Conservation (phyloP, 129 eudicot species). For the Mikania micrantha region DNA sequence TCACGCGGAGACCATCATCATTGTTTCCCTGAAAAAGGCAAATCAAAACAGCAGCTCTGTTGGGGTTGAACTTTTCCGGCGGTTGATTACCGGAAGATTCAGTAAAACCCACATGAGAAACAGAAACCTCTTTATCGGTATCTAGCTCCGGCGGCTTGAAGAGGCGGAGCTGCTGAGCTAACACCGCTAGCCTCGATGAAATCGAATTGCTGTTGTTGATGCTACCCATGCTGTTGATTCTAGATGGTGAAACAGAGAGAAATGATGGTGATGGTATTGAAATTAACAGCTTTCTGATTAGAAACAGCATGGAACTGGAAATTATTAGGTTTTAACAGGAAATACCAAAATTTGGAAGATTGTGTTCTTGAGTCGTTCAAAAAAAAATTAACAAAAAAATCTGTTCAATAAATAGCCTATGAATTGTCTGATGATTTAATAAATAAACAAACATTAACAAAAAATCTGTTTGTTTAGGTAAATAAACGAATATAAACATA, state of each 20-base stretch:
- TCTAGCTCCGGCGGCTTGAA: slow-evolving; percentile 51
- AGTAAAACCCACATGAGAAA: slow-evolving; percentile 25
- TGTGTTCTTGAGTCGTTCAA: no score
- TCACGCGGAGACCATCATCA: slow-evolving; percentile 51
- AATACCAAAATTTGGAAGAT: no score
- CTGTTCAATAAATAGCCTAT: no score
- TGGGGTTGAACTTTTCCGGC: slow-evolving; percentile 42
- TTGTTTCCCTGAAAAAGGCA: slow-evolving; percentile 63
- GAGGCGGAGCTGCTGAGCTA: slow-evolving; percentile 59
- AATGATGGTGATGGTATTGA: neutral
- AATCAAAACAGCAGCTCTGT: slow-evolving; percentile 76
- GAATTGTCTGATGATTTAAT: no score
- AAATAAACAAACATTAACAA: no score
- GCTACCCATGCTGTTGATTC: slow-evolving; percentile 13
- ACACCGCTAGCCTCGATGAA: slow-evolving; percentile 27
- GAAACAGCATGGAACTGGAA: neutral
- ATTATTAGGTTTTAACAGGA: neutral
- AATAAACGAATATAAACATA: no score
- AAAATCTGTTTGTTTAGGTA: no score
- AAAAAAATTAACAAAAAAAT: no score
- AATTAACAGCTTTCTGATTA: neutral
- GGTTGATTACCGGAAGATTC: slow-evolving; percentile 6
- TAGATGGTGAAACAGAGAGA: neutral
- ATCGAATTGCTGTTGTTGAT: neutral
- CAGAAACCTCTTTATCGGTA: slow-evolving; percentile 37